Evolutionary conservation across 768 basidiomycete species (phyloP).

Genomic region (Tricholoma sp.): DNA sequence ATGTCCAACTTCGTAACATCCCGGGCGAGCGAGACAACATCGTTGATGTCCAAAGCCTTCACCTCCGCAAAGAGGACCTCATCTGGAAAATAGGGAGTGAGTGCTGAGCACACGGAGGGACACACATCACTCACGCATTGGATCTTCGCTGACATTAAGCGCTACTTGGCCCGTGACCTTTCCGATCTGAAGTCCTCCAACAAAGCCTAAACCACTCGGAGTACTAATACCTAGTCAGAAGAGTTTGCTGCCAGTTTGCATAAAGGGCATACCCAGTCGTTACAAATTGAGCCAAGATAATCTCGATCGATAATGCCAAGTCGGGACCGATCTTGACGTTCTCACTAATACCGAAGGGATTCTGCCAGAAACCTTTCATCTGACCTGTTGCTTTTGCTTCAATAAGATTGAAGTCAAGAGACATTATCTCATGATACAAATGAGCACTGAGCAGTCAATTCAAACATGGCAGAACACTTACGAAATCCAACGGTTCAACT

Average conservation of each 20-base stretch:
- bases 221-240: background rate
- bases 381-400: background rate
- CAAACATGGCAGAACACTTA: no score
- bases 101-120: background rate
- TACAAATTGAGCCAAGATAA: background rate
- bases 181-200: background rate
- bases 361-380: background rate
- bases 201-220: background rate
- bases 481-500: no score
- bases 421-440: no score
- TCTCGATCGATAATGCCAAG: background rate
- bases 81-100: background rate
- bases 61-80: background rate
- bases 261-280: background rate
- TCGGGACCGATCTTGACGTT: background rate
- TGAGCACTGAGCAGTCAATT: no score
- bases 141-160: background rate
- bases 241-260: background rate
- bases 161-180: background rate
- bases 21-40: background rate
- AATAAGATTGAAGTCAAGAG: background rate
- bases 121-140: background rate
- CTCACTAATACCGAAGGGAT: background rate
- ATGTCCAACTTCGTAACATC: background rate
- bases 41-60: background rate